Percentiles rank a stretch among this genome's conserved stretches.
phyloP scores from a whole-genome alignment of 345 rosid genomes.

The Pelargonium nanum region DNA sequence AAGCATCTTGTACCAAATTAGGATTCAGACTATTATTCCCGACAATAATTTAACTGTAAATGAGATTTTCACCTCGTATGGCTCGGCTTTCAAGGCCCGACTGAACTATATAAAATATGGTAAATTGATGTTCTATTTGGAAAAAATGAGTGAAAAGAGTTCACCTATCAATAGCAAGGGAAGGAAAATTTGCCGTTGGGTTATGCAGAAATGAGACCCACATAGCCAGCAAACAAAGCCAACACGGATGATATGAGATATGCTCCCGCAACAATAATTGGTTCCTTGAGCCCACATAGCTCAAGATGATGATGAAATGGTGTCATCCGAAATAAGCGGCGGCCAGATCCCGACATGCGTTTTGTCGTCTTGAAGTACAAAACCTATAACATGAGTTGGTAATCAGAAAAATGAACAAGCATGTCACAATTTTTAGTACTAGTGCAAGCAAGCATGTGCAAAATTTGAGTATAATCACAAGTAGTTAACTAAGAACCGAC shows the following conservation, averaged over 20 bases:
- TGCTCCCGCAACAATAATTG: slow-evolving; percentile 40
- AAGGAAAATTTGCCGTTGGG: neutral
- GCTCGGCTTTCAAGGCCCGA: too few relatives aligned
- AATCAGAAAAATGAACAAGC: slow-evolving; percentile 1
- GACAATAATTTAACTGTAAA: too few relatives aligned
- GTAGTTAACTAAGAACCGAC: too few relatives aligned
- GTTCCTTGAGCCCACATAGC: slow-evolving; percentile 40
- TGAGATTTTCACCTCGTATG: too few relatives aligned
- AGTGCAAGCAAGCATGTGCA: neutral
- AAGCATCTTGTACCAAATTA: too few relatives aligned
- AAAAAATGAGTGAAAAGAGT: too few relatives aligned
- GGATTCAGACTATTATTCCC: too few relatives aligned
- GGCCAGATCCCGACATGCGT: slow-evolving; percentile 23
- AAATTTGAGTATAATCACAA: neutral
- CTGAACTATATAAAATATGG: too few relatives aligned
- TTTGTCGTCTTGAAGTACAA: slow-evolving; percentile 29
- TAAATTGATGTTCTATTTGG: too few relatives aligned
- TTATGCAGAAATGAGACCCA: slow-evolving; percentile 52
- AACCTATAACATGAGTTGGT: slow-evolving; percentile 21
- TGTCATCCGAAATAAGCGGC: slow-evolving; percentile 33
- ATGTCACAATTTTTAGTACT: too few relatives aligned
- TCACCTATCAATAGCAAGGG: too few relatives aligned
- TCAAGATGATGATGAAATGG: slow-evolving; percentile 48
- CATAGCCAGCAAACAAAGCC: slow-evolving; percentile 45
- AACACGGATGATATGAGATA: slow-evolving; percentile 33